Evolutionary conservation across 2,329 filamentous ascomycete species (phyloP).

Genomic region (Anthostomella pinea): DNA sequence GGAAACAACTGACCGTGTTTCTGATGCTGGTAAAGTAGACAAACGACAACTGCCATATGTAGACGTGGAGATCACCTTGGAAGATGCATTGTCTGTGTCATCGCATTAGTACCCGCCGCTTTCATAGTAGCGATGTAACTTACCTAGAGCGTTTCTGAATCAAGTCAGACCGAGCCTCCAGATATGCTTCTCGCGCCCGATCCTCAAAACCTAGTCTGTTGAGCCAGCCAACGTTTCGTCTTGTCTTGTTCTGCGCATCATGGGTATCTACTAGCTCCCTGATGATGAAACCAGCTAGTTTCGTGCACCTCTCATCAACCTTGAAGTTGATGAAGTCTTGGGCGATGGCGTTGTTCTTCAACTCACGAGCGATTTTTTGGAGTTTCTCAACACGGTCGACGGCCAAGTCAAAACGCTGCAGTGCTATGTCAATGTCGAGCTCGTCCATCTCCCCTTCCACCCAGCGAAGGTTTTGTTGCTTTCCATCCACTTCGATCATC

Average conservation of each 20-base stretch:
- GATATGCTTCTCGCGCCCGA: conserved; percentile 80
- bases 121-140: conserved; percentile 21
- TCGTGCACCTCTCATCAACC: conserved; percentile 78
- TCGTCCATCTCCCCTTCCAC: conserved; percentile 94
- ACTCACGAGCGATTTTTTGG: conserved; percentile 70
- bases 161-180: conserved; percentile 72
- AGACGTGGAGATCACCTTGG: conserved; percentile 86
- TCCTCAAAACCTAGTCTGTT: conserved; percentile 87
- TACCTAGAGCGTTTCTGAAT: conserved; percentile 83
- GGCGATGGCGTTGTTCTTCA: conserved; percentile 82
- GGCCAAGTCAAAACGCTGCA: conserved; percentile 83
- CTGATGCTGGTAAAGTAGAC: conserved; percentile 94
- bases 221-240: conserved; percentile 79
- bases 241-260: conserved; percentile 72
- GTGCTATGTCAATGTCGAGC: conserved; percentile 90
- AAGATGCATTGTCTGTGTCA: conserved; percentile 80
- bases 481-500: conserved; percentile 92
- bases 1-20: conserved; percentile 88
- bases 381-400: conserved; percentile 83
- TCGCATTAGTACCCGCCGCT: conserved; percentile 22
- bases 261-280: conserved; percentile 76
- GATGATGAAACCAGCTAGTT: conserved; percentile 72
- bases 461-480: conserved; percentile 94
- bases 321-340: conserved; percentile 93
- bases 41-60: conserved; percentile 93